Evolutionary conservation across 768 basidiomycete genomes (phyloP).

Genomic region (Hemileccinum rubropunctum): DNA sequence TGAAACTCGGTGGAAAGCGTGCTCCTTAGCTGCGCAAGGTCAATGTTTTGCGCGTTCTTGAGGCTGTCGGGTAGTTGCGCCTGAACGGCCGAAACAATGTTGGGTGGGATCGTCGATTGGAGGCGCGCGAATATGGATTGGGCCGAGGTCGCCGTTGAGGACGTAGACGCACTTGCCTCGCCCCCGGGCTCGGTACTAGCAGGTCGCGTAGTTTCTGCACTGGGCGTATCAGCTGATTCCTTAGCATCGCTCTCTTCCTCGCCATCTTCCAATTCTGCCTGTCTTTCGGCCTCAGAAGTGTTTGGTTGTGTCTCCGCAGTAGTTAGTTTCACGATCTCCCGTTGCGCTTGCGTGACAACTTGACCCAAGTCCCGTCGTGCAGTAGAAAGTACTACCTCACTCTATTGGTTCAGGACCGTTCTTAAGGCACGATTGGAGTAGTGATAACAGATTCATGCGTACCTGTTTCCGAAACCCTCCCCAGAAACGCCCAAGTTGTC

Average conservation of each 20-base stretch:
- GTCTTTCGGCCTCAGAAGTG: conserved; percentile 4
- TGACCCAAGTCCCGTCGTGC: conserved; percentile 72
- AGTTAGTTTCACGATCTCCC: conserved; percentile 64
- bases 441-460: conserved; percentile 20
- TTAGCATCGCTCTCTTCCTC: conserved; percentile 26
- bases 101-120: conserved; percentile 72
- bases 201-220: conserved; percentile 18
- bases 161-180: conserved; percentile 13
- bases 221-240: conserved; percentile 27
- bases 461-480: conserved; percentile 90
- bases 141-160: conserved; percentile 24
- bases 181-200: conserved; percentile 15
- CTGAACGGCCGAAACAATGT: conserved; percentile 66
- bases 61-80: conserved; percentile 65
- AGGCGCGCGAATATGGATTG: conserved; percentile 64
- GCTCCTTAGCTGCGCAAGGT: conserved; percentile 64
- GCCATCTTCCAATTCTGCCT: conserved; percentile 9
- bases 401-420: conserved; percentile 39
- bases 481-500: conserved; percentile 86
- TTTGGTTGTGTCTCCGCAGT: conserved; percentile 27
- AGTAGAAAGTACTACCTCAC: conserved; percentile 62
- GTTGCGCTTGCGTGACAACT: conserved; percentile 78
- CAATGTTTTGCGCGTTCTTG: conserved; percentile 60
- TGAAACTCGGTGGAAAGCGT: conserved; percentile 65
- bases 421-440: neutral